Conservation (phyloP, 2,329 filamentous ascomycete genomes). For the Harringtonia aguacate region DNA sequence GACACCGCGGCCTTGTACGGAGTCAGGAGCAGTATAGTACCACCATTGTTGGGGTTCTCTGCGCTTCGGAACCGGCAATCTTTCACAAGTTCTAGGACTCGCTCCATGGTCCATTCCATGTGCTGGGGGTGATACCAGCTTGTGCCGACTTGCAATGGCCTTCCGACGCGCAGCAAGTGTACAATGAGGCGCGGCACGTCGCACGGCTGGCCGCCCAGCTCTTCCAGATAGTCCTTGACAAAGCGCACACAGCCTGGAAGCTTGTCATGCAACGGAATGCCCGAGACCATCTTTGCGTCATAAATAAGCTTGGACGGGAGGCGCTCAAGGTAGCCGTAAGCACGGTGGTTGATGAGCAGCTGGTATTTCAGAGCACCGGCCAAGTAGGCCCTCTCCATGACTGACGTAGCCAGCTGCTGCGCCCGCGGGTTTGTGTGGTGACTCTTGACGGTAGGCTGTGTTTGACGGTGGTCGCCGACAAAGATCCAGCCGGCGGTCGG, state of each 20-base stretch:
- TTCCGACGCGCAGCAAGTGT: slow-evolving; percentile 8
- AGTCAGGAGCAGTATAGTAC: slow-evolving; percentile 31
- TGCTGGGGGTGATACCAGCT: slow-evolving; percentile 31
- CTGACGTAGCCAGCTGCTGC: slow-evolving; percentile 14
- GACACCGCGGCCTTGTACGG: slow-evolving; percentile 28
- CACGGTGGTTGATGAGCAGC: slow-evolving; percentile 19
- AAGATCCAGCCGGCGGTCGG: slow-evolving; percentile 31
- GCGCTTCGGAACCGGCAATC: slow-evolving; percentile 22
- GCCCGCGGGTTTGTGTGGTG: slow-evolving; percentile 8
- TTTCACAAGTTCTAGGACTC: slow-evolving; percentile 20
- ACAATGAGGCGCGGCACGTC: slow-evolving; percentile 27
- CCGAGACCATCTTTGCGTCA: slow-evolving; percentile 24
- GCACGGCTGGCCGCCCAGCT: slow-evolving; percentile 8
- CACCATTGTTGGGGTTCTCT: slow-evolving; percentile 14
- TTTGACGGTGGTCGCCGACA: slow-evolving; percentile 34
- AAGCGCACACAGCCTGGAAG: slow-evolving; percentile 9
- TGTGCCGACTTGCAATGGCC: slow-evolving; percentile 14
- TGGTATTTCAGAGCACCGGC: slow-evolving; percentile 13
- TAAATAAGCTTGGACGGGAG: slow-evolving; percentile 33
- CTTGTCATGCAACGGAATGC: slow-evolving; percentile 8
- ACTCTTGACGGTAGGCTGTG: slow-evolving; percentile 26
- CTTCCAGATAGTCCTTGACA: slow-evolving; percentile 12
- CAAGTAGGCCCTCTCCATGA: slow-evolving; percentile 16
- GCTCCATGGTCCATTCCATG: slow-evolving; percentile 23
- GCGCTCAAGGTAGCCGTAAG: slow-evolving; percentile 20